Percentiles rank a stretch among this genome's conserved stretches.
phyloP scores from a whole-genome alignment of 179 eudicot genomes.

The Silene noctiflora region DNA sequence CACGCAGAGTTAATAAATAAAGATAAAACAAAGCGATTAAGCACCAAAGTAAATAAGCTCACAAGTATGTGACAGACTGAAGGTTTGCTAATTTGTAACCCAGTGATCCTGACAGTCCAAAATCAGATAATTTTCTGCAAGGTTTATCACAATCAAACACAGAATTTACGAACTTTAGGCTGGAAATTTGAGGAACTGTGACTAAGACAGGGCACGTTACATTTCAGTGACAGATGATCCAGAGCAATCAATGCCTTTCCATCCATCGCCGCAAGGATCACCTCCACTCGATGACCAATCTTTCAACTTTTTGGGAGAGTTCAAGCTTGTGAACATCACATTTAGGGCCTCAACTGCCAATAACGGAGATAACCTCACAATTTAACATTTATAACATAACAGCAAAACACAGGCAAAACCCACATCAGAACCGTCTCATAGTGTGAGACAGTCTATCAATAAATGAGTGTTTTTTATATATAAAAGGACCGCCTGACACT shows the following conservation, averaged over 20 bases:
- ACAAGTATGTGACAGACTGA: conserved; percentile 57
- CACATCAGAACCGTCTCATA: conserved; percentile 19
- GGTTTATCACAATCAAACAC: conserved; percentile 6
- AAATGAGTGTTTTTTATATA: too few relatives aligned
- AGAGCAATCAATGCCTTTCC: conserved; percentile 61
- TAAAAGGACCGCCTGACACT: not conserved
- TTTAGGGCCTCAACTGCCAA: conserved; percentile 53
- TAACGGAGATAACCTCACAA: not conserved
- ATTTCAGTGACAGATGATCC: conserved; percentile 58
- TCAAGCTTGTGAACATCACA: conserved; percentile 51
- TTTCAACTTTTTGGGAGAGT: conserved; percentile 40
- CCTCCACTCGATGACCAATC: conserved; percentile 62
- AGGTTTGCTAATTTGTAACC: conserved; percentile 55
- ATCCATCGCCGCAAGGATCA: conserved; percentile 64
- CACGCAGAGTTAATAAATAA: too few relatives aligned
- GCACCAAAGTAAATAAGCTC: conserved; percentile 30
- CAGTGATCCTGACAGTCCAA: conserved; percentile 49
- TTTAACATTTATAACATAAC: not conserved
- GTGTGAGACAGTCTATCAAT: too few relatives aligned
- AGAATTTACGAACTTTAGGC: not conserved
- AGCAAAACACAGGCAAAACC: conserved; percentile 9
- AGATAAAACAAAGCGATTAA: conserved; percentile 10
- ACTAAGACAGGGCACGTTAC: conserved; percentile 27
- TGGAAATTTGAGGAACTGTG: not conserved
- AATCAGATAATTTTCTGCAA: conserved; percentile 47